phyloP scores from a whole-genome alignment of 2,329 filamentous ascomycete genomes.

The Fusarium sp. region DNA sequence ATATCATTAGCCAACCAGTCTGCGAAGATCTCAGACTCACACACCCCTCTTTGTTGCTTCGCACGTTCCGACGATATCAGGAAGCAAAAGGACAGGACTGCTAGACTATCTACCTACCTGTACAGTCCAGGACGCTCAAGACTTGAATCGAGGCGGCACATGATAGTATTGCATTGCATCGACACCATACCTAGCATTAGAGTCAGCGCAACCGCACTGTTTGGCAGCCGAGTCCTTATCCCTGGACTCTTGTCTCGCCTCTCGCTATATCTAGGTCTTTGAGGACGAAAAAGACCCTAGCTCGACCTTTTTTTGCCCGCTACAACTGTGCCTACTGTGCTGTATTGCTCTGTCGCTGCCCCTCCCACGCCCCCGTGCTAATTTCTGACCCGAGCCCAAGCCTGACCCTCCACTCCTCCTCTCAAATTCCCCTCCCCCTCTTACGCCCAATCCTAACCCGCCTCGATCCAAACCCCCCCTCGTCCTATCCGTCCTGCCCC shows the following conservation, averaged over 20 bases:
- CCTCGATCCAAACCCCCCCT: conserved; percentile 28
- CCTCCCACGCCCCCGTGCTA: conserved; percentile 37
- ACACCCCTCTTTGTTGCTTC: conserved; percentile 22
- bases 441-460: conserved; percentile 37
- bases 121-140: neutral
- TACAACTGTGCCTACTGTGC: neutral
- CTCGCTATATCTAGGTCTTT: neutral
- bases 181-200: neutral
- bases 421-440: conserved; percentile 32
- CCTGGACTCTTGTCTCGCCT: neutral
- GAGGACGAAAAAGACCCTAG: neutral
- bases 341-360: conserved; percentile 5
- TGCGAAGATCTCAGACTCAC: conserved; percentile 24
- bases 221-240: neutral
- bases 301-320: neutral
- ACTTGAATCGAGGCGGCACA: neutral
- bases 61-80: conserved; percentile 14
- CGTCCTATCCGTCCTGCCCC: conserved; percentile 36
- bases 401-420: conserved; percentile 27
- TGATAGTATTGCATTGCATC: neutral
- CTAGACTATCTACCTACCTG: neutral
- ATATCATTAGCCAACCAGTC: conserved; percentile 23
- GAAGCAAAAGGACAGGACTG: conserved; percentile 1
- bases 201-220: neutral
- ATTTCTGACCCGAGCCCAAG: conserved; percentile 45